Conservation (phyloP, 495 filamentous ascomycete genomes). For the Penicillium steckii region DNA sequence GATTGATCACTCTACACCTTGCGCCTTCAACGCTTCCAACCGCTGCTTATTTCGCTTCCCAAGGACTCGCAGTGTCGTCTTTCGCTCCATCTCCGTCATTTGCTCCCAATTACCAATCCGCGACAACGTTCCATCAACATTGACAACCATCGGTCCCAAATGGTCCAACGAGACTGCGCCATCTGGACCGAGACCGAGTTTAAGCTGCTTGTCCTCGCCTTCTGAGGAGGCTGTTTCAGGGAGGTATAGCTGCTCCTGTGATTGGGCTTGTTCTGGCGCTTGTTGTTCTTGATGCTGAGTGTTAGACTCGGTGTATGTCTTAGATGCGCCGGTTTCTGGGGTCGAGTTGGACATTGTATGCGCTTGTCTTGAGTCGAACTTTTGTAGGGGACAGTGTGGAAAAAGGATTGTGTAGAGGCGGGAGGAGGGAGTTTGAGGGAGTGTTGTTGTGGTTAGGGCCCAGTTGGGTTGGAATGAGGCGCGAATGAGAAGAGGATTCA, state of each 20-base stretch:
- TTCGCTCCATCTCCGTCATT: constrained; percentile 61
- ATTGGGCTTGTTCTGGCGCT: constrained; percentile 4
- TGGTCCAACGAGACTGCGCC: constrained; percentile 53
- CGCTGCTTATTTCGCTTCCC: constrained; percentile 63
- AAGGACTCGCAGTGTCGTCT: constrained; percentile 61
- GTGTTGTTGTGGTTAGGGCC: not conserved
- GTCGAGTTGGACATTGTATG: constrained; percentile 21
- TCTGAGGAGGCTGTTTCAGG: constrained; percentile 21
- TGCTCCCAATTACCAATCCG: constrained; percentile 66
- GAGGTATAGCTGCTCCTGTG: constrained; percentile 26
- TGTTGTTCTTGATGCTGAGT: constrained; percentile 14
- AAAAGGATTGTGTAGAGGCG: constrained; percentile 23
- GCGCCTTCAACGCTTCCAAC: constrained; percentile 51
- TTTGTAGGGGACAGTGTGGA: constrained; percentile 20
- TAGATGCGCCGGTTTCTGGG: not conserved
- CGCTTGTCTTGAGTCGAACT: constrained; percentile 6
- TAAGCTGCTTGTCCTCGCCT: constrained; percentile 8
- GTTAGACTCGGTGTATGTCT: constrained; percentile 9
- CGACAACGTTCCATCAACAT: constrained; percentile 61
- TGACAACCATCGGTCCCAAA: constrained; percentile 68
- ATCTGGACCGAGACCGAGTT: constrained; percentile 47
- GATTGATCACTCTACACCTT: constrained; percentile 12
- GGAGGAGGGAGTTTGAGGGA: constrained; percentile 8
- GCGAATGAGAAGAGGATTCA: constrained; percentile 21
- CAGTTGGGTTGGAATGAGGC: constrained; percentile 16